These are phyloP conservation scores for Lichtheimia corymbifera DNA, from an alignment of 371 early-diverging fungal species.

Conservation along the genomic window DNA sequence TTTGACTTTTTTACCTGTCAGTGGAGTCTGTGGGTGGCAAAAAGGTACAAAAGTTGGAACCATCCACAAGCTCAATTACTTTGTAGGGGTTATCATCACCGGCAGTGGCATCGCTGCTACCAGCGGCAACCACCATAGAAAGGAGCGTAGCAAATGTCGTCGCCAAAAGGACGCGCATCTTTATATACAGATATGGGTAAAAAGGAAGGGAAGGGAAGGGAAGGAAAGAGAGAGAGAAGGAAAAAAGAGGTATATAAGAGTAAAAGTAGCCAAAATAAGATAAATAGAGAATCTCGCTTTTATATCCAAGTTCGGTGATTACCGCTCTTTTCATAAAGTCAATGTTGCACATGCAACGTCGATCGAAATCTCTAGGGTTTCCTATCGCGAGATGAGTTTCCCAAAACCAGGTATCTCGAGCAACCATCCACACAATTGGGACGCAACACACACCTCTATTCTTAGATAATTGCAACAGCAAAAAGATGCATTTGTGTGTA, in stretches of 20 bases:
- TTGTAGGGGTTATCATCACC: neutral
- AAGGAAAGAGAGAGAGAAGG: neutral
- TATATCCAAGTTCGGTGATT: neutral
- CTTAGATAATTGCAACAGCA: too few relatives aligned
- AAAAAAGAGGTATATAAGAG: neutral
- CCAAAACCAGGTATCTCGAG: neutral
- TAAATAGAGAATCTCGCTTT: neutral
- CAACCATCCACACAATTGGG: neutral
- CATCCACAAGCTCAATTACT: constrained; percentile 31
- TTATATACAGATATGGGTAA: too few relatives aligned
- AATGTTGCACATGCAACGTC: constrained; percentile 1
- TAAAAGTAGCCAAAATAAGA: too few relatives aligned
- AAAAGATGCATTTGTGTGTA: too few relatives aligned
- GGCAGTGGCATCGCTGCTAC: neutral
- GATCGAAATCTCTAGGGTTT: too few relatives aligned
- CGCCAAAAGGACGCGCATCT: neutral
- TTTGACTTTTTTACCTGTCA: constrained; percentile 1
- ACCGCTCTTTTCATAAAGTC: neutral
- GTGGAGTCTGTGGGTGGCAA: constrained; percentile 46
- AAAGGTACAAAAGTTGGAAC: constrained; percentile 51
- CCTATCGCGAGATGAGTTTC: too few relatives aligned
- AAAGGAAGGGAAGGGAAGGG: neutral
- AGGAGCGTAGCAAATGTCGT: neutral
- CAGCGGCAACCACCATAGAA: neutral
- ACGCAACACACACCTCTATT: neutral